These are phyloP conservation scores for Suillus plorans DNA, from an alignment of 768 basidiomycete genomes.

Conservation along the genomic window DNA sequence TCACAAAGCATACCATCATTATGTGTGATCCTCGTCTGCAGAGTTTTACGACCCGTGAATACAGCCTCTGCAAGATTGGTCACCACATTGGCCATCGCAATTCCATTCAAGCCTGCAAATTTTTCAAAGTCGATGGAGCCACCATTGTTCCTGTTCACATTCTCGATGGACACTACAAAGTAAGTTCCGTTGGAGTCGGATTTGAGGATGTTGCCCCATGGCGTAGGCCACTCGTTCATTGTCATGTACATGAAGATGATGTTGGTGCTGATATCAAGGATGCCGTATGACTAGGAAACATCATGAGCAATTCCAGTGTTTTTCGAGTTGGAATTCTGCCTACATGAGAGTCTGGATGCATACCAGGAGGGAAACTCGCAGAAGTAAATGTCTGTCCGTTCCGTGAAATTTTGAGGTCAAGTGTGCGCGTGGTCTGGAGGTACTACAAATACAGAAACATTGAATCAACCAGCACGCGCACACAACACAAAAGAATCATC, in stretches of 20 bases:
- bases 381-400: constrained; percentile 84
- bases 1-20: constrained; percentile 75
- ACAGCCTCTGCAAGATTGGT: constrained; percentile 75
- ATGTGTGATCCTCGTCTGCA: constrained; percentile 92
- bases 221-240: constrained; percentile 71
- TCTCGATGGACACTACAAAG: constrained; percentile 81
- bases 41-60: constrained; percentile 65
- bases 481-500: neutral
- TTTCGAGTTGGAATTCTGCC: constrained; percentile 26
- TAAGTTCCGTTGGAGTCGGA: constrained; percentile 99
- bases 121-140: constrained; percentile 99
- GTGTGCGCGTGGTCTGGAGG: constrained; percentile 49
- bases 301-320: neutral
- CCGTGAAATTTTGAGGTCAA: constrained; percentile 89
- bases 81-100: constrained; percentile 91
- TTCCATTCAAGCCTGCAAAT: constrained; percentile 93
- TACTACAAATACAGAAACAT: constrained; percentile 37
- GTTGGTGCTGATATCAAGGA: constrained; percentile 90
- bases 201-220: constrained; percentile 91
- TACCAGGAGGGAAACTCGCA: constrained; percentile 86
- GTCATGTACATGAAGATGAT: constrained; percentile 96
- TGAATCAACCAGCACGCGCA: constrained; percentile 13
- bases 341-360: constrained; percentile 90
- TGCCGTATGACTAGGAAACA: constrained; percentile 72
- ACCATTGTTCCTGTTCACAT: constrained; percentile 82